Evolutionary conservation across 495 filamentous ascomycete species (phyloP), one percentile per base, ranked within the genome.

Genomic region (Tuber calosporum): DNA sequence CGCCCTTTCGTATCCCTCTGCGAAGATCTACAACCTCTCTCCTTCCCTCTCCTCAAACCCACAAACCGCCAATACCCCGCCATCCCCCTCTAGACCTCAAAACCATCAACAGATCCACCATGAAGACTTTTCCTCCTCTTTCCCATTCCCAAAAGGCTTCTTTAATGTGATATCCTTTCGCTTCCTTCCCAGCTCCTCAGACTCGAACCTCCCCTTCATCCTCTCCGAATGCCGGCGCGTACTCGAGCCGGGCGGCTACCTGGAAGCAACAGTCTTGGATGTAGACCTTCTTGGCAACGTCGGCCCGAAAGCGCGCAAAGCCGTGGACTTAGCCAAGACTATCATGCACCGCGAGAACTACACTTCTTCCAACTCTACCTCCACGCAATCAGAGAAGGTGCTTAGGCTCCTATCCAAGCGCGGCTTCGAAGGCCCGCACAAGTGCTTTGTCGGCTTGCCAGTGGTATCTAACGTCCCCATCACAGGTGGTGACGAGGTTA

Each of bases 81-180:
- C 83, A 72, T 84, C 86, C 43, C 85, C 86, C 72, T 86, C 89
- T 45, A 89, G 90, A 4, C 92, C 91, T 11, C 84, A 89, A 22
- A 99, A 97, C 77, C 93, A 97, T 77, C 90, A 92, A 75, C 94
- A 95, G 68, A 88, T 96, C 40, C 88, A 91, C 74, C 92, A 93
- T 79, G 79, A 85, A 0, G 88, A 88, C 9, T 85, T 93, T 42
- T 83, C 84, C 19, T 85, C 88, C 39, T 88, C 89, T 26, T 94
- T 98, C 70, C 96, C 95, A 1, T 98, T 98, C 81, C 92, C 92
- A 4, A 86, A 89, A 70, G 90, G 91, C 66, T 95, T 89, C 83
- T 98, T 99, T 81, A 88, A 90, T 3, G 89, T 89, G 17, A 89
- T 92, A n/a, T 89, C 97, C 58, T 87, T 97, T 78, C 93, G 95